Conservation (phyloP, 257 asterid genomes). For the Solanum arcanum region DNA sequence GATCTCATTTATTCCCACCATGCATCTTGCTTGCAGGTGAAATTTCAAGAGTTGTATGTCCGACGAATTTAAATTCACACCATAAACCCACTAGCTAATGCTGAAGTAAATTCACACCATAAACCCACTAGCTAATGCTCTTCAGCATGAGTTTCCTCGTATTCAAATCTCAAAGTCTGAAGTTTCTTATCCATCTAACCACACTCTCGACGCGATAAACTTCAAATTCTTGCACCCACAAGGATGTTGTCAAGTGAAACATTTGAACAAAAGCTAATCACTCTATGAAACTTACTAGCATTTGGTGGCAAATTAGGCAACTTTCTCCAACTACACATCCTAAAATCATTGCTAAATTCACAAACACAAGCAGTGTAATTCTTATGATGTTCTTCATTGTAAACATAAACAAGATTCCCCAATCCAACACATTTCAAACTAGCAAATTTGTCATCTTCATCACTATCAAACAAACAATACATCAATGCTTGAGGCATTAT, state of each 20-base stretch:
- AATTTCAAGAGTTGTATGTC: background rate
- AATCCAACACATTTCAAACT: constrained; percentile 17
- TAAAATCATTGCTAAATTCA: constrained; percentile 6
- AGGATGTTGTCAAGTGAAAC: constrained; percentile 9
- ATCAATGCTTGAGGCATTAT: constrained; percentile 19
- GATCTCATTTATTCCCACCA: background rate
- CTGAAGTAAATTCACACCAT: background rate
- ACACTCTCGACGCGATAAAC: background rate
- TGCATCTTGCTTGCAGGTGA: background rate
- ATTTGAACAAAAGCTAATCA: constrained; percentile 5
- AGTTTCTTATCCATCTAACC: background rate
- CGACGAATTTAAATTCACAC: background rate
- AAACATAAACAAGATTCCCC: constrained; percentile 16
- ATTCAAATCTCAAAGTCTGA: background rate
- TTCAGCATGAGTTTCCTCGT: background rate
- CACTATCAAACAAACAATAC: constrained; percentile 2
- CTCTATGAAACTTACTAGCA: background rate
- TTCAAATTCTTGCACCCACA: background rate
- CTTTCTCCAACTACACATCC: constrained; percentile 18
- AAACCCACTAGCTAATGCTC: background rate
- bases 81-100: background rate
- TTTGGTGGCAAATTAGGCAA: constrained; percentile 16
- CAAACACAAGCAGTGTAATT: constrained; percentile 16
- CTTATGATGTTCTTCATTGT: constrained; percentile 1
- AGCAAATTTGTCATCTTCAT: background rate